Percentiles rank a stretch among this genome's conserved stretches.
Conservation (phyloP, 768 basidiomycete species). For the Psilocybe sp. region DNA sequence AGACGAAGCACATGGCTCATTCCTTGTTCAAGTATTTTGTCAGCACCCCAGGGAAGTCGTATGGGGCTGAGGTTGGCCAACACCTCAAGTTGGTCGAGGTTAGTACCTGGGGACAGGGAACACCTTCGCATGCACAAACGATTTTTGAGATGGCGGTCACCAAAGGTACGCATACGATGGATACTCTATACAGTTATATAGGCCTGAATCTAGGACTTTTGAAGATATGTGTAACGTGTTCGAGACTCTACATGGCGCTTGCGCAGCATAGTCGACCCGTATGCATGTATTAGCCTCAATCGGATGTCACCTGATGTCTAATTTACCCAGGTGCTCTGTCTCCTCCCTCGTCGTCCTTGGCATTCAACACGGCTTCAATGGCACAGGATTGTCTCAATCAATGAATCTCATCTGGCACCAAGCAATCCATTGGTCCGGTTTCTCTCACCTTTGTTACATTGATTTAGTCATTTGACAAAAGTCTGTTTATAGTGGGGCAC, state of each 20-base stretch:
- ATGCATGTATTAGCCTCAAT: conserved; percentile 14
- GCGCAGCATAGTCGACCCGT: conserved; percentile 57
- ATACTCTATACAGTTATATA: not conserved
- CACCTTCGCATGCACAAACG: conserved; percentile 24
- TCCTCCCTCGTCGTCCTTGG: conserved; percentile 43
- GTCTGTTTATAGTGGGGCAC: conserved; percentile 32
- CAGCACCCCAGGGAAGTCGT: conserved; percentile 30
- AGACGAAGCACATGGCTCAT: conserved; percentile 32
- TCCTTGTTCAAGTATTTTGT: conserved; percentile 35
- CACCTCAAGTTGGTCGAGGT: conserved; percentile 34
- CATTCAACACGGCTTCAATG: conserved; percentile 33
- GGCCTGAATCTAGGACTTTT: not conserved
- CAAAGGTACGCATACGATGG: conserved; percentile 23
- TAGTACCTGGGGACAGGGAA: conserved; percentile 26
- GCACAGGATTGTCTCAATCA: conserved; percentile 46
- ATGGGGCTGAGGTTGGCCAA: conserved; percentile 35
- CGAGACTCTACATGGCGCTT: conserved; percentile 53
- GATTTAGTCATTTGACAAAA: not conserved
- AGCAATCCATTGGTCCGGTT: conserved; percentile 33
- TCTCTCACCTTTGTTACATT: not conserved
- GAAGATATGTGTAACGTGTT: conserved; percentile 56
- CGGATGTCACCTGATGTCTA: not conserved
- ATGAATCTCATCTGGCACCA: conserved; percentile 51
- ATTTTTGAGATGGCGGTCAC: conserved; percentile 38
- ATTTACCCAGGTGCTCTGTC: conserved; percentile 35